phyloP scores from a whole-genome alignment of 225 moss, liverwort and hornwort species.

The Sphagnum tenellum region DNA sequence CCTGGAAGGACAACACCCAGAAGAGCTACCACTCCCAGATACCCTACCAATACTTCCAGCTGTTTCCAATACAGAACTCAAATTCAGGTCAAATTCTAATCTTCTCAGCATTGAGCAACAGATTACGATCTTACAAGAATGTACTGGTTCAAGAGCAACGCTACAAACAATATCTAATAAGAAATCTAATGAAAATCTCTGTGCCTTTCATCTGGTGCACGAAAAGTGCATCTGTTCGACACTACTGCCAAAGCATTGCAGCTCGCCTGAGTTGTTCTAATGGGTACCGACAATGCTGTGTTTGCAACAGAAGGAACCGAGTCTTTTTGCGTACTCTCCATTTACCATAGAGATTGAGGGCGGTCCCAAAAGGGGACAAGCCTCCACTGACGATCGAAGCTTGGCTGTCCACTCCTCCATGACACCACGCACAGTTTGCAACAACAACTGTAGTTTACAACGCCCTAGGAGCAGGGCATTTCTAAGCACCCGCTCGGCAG shows the following conservation, averaged over 20 bases:
- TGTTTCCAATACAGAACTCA: slow-evolving; percentile 6
- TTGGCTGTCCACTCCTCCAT: not conserved
- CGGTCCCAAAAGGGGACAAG: slow-evolving; percentile 12
- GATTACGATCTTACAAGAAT: not conserved
- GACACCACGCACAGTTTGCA: not conserved
- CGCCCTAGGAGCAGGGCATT: too few relatives aligned
- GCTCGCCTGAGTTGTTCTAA: too few relatives aligned
- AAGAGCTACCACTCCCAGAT: slow-evolving; percentile 51
- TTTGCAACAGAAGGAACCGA: too few relatives aligned
- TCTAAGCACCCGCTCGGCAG: too few relatives aligned
- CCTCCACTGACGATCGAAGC: slow-evolving; percentile 1
- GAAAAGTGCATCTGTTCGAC: too few relatives aligned
- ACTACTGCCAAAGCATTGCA: too few relatives aligned
- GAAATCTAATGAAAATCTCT: not conserved
- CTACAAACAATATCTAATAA: too few relatives aligned
- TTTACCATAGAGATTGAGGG: slow-evolving; percentile 15
- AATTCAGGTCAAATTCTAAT: not conserved
- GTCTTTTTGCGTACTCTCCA: not conserved
- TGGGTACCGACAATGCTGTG: too few relatives aligned
- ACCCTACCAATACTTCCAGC: slow-evolving; percentile 45
- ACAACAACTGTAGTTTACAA: too few relatives aligned
- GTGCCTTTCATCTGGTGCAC: too few relatives aligned
- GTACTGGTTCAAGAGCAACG: not conserved
- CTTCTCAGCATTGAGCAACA: too few relatives aligned
- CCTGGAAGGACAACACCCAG: slow-evolving; percentile 72